Evolutionary conservation across 164 flowering plant genomes (phyloP).

Genomic region (Macadamia integrifolia): DNA sequence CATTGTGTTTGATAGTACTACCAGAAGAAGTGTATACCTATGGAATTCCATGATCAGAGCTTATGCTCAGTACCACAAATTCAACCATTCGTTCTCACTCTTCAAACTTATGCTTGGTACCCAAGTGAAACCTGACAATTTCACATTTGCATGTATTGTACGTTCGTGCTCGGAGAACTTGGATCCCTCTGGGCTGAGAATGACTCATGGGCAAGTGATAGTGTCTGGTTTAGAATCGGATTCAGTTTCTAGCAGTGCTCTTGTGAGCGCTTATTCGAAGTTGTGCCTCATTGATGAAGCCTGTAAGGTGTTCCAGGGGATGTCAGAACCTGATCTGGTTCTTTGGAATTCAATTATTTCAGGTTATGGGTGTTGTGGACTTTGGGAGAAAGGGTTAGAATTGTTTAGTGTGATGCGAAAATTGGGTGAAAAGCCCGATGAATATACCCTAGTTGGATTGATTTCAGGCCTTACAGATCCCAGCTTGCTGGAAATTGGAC

Average conservation of each 20-base stretch:
- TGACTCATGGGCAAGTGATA: slow-evolving; percentile 45
- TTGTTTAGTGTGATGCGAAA: slow-evolving; percentile 43
- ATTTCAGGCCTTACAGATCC: slow-evolving; percentile 33
- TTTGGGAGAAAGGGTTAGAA: slow-evolving; percentile 40
- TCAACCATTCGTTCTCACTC: slow-evolving; percentile 38
- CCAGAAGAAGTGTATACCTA: slow-evolving; percentile 50
- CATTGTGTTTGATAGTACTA: slow-evolving; percentile 52
- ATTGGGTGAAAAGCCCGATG: slow-evolving; percentile 49
- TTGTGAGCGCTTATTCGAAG: slow-evolving; percentile 64
- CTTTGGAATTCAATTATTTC: slow-evolving; percentile 65
- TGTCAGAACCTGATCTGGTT: slow-evolving; percentile 56
- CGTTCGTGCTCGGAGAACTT: slow-evolving; percentile 50
- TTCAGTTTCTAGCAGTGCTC: slow-evolving; percentile 50
- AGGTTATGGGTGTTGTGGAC: slow-evolving; percentile 45
- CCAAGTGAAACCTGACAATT: slow-evolving; percentile 51
- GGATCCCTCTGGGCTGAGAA: slow-evolving; percentile 28
- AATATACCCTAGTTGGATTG: slow-evolving; percentile 60
- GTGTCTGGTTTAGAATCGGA: slow-evolving; percentile 48
- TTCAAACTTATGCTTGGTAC: slow-evolving; percentile 41
- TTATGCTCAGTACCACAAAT: slow-evolving; percentile 38
- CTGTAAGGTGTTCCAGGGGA: slow-evolving; percentile 38
- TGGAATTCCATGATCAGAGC: slow-evolving; percentile 91
- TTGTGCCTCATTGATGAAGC: slow-evolving; percentile 49
- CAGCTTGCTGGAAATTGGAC: slow-evolving; percentile 30
- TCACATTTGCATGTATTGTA: slow-evolving; percentile 64